Conservation (phyloP, 2,329 filamentous ascomycete genomes). For the Macroventuria anomochaeta region DNA sequence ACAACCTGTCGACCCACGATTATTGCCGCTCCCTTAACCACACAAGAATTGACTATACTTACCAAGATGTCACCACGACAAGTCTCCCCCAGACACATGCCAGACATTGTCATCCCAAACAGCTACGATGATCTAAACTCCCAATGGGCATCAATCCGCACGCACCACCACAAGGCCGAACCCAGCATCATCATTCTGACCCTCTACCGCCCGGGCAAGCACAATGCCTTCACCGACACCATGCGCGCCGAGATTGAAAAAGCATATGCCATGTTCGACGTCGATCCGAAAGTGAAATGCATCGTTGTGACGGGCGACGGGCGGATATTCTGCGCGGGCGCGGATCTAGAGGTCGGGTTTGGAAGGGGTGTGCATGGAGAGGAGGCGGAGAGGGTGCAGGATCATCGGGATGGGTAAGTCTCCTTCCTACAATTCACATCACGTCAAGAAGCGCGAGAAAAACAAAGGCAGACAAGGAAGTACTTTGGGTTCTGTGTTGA, state of each 20-base stretch:
- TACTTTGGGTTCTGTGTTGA: neutral
- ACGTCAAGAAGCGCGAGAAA: neutral
- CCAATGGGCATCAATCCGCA: constrained; percentile 44
- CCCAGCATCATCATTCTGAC: constrained; percentile 67
- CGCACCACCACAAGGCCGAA: constrained; percentile 49
- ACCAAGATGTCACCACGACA: constrained; percentile 20
- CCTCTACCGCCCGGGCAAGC: constrained; percentile 68
- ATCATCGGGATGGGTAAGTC: constrained; percentile 62
- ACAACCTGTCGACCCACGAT: neutral
- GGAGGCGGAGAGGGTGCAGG: constrained; percentile 50
- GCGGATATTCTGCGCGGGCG: constrained; percentile 62
- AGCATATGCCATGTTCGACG: constrained; percentile 60
- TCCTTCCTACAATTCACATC: neutral
- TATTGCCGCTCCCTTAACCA: neutral
- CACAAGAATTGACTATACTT: neutral
- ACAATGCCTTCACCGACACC: constrained; percentile 72
- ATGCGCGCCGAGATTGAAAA: constrained; percentile 68
- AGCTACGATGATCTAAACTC: constrained; percentile 51
- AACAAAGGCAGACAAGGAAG: neutral
- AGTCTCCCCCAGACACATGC: constrained; percentile 27
- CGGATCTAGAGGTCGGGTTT: constrained; percentile 63
- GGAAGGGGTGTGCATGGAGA: constrained; percentile 48
- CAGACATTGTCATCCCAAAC: constrained; percentile 39
- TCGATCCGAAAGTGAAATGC: constrained; percentile 62
- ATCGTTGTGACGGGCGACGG: constrained; percentile 62